phyloP scores from a whole-genome alignment of 345 rosid genomes.

The Boechera stricta region DNA sequence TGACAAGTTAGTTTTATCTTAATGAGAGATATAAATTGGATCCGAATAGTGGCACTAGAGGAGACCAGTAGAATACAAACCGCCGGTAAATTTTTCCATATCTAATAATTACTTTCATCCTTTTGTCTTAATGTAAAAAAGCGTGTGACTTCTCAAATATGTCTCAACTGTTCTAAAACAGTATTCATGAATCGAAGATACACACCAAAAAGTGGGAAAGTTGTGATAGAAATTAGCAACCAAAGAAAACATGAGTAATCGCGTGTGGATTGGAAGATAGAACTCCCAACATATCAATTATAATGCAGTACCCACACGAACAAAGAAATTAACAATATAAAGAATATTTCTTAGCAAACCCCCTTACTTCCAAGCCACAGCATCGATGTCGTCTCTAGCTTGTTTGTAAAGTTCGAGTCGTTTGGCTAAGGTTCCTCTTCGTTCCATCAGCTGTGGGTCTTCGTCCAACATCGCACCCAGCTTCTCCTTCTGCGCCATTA shows the following conservation, averaged over 20 bases:
- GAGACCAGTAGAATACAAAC: not conserved
- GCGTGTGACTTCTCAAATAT: not conserved
- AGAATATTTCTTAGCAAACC: slow-evolving; percentile 31
- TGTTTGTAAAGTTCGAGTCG: slow-evolving; percentile 95
- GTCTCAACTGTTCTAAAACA: slow-evolving; percentile 26
- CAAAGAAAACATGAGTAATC: slow-evolving; percentile 12
- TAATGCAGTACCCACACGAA: slow-evolving; percentile 33
- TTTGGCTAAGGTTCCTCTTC: slow-evolving; percentile 70
- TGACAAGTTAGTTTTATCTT: not conserved
- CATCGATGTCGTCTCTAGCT: slow-evolving; percentile 94
- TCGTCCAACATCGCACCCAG: slow-evolving; percentile 95
- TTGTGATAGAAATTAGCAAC: slow-evolving; percentile 20
- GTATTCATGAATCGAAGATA: slow-evolving; percentile 35
- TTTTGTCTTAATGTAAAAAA: slow-evolving; percentile 17
- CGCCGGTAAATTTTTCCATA: not conserved
- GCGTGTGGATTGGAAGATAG: slow-evolving; percentile 18
- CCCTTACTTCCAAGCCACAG: slow-evolving; percentile 87
- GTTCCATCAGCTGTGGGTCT: slow-evolving; percentile 96
- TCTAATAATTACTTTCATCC: not conserved
- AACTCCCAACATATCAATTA: slow-evolving; percentile 33
- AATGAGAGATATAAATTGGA: not conserved
- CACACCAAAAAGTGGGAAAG: slow-evolving; percentile 33
- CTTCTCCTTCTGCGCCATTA: slow-evolving; percentile 73
- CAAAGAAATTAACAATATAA: slow-evolving; percentile 26
- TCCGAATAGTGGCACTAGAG: not conserved